phyloP scores from a whole-genome alignment of 140 eudicot genomes.

The Ambrosia hybrid region DNA sequence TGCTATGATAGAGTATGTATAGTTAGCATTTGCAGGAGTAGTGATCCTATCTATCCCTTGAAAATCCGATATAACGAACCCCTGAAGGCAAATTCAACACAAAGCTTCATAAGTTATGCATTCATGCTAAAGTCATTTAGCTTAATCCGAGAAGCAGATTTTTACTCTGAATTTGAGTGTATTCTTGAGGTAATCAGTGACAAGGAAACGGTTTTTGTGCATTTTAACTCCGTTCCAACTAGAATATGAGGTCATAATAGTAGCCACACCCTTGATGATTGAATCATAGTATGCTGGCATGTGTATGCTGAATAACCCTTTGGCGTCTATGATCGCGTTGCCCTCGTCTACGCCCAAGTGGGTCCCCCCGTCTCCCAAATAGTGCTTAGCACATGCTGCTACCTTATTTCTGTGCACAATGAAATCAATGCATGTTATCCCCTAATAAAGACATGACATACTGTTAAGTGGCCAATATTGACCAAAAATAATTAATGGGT shows the following conservation, averaged over 20 bases:
- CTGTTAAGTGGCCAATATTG: too few species aligned
- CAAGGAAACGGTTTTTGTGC: conserved; percentile 46
- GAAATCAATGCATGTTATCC: background rate
- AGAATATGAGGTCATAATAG: conserved; percentile 52
- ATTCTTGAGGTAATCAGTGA: conserved; percentile 46
- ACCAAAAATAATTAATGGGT: too few species aligned
- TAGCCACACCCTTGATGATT: conserved; percentile 44
- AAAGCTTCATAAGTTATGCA: conserved; percentile 5
- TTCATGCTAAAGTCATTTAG: background rate
- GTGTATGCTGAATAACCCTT: conserved; percentile 42
- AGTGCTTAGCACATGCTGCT: conserved; percentile 59
- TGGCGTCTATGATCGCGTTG: conserved; percentile 29
- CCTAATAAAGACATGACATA: background rate
- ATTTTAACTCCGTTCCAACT: conserved; percentile 59
- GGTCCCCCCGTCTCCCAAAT: conserved; percentile 60
- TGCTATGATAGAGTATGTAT: conserved; percentile 42
- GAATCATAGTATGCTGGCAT: conserved; percentile 58
- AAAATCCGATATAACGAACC: conserved; percentile 49
- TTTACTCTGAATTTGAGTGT: conserved; percentile 48
- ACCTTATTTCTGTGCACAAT: conserved; percentile 31
- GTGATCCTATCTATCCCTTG: conserved; percentile 46
- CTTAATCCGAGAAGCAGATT: background rate
- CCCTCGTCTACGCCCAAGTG: conserved; percentile 35
- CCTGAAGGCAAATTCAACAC: conserved; percentile 26
- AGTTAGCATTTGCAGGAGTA: conserved; percentile 35